A percentile compares a stretch with the other conserved stretches of the same genome.
These are phyloP conservation scores for Chiua sp. DNA, from an alignment of 1,284 basidiomycete genomes.

Conservation along the genomic window DNA sequence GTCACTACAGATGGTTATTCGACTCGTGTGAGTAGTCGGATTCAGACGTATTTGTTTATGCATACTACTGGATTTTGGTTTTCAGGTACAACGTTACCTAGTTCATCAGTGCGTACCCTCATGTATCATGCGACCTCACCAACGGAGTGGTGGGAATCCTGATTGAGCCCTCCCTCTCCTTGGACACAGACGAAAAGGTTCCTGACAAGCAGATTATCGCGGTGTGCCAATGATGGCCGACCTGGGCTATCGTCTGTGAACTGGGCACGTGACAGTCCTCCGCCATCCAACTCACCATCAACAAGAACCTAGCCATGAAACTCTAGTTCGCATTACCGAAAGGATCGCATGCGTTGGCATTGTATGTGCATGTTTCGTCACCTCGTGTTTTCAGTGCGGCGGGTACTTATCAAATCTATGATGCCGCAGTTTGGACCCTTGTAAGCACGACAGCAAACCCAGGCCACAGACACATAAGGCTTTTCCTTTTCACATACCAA, in stretches of 20 bases:
- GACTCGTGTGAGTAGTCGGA: no score
- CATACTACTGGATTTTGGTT: conserved; percentile 24
- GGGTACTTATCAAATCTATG: no score
- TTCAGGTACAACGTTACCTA: conserved; percentile 85
- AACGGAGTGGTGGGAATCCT: conserved; percentile 84
- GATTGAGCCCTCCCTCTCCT: conserved; percentile 80
- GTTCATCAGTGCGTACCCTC: conserved; percentile 96
- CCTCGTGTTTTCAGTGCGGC: no score
- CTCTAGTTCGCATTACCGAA: conserved; percentile 90
- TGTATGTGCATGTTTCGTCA: conserved; percentile 61
- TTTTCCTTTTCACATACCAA: no score
- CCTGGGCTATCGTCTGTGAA: conserved; percentile 96
- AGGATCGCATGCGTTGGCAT: conserved; percentile 82
- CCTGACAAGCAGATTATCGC: conserved; percentile 84
- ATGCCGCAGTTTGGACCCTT: no score
- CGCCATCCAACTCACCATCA: conserved; percentile 96
- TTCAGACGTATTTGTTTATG: background rate
- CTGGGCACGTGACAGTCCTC: conserved; percentile 75
- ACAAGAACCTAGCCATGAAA: conserved; percentile 77
- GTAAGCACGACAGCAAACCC: no score
- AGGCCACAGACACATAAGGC: no score
- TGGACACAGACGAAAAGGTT: conserved; percentile 88
- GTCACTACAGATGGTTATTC: no score
- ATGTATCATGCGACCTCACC: conserved; percentile 83
- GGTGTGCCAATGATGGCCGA: conserved; percentile 95